Conservation (phyloP, 331 rosid species). For the Malus hybrid region DNA sequence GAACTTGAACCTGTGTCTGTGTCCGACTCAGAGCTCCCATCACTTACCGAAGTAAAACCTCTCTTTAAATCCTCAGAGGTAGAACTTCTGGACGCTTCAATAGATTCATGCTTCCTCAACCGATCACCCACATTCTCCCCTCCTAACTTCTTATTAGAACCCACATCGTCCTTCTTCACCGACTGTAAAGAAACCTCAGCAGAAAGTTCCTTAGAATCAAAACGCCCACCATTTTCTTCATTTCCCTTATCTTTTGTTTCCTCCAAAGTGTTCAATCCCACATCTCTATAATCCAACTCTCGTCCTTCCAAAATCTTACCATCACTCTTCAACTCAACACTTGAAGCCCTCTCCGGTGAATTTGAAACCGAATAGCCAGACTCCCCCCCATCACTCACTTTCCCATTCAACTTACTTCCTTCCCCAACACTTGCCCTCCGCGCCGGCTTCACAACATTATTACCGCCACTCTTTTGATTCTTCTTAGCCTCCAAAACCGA, state of each 20-base stretch:
- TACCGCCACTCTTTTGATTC: conserved; percentile 30
- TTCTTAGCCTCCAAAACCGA: conserved; percentile 36
- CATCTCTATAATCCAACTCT: conserved; percentile 20
- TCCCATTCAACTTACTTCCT: conserved; percentile 44
- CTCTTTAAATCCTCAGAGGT: conserved; percentile 49
- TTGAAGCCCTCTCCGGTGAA: conserved; percentile 29
- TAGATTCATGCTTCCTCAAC: conserved; percentile 30
- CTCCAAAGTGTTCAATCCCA: conserved; percentile 20
- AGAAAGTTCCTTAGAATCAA: conserved; percentile 25
- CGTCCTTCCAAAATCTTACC: conserved; percentile 23
- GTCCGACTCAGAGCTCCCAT: conserved; percentile 65
- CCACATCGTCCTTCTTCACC: conserved; percentile 16
- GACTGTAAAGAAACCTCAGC: conserved; percentile 21
- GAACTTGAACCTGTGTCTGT: conserved; percentile 69
- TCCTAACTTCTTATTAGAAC: conserved; percentile 21
- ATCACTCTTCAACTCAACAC: conserved; percentile 37
- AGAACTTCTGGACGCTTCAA: conserved; percentile 42
- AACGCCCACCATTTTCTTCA: conserved; percentile 21
- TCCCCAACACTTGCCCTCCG: conserved; percentile 20
- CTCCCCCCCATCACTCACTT: conserved; percentile 50
- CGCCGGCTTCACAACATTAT: conserved; percentile 21
- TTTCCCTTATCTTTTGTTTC: conserved; percentile 28
- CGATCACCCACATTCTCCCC: conserved; percentile 26
- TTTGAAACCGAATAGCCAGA: conserved; percentile 29
- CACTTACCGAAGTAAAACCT: conserved; percentile 43